Conservation (phyloP, 805 yeast genomes). For the Lachancea cidri region DNA sequence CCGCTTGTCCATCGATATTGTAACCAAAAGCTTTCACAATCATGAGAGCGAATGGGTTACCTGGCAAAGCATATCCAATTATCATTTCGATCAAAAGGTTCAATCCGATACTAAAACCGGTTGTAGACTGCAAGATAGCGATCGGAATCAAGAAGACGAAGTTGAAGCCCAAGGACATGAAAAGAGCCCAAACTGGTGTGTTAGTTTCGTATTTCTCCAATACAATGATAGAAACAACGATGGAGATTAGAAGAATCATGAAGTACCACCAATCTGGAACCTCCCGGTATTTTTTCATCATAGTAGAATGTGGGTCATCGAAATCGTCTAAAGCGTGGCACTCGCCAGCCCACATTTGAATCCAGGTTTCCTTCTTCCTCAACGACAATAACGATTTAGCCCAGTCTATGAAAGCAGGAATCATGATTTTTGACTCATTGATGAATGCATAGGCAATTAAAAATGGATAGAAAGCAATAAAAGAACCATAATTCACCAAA, state of each 20-base stretch:
- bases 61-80: conserved; percentile 51
- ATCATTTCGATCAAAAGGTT: conserved; percentile 53
- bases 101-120: conserved; percentile 45
- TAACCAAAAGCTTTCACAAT: conserved; percentile 49
- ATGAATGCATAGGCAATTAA: conserved; percentile 44
- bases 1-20: conserved; percentile 61
- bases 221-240: conserved; percentile 36
- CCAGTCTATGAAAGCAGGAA: conserved; percentile 36
- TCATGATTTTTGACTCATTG: conserved; percentile 39
- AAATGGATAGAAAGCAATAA: conserved; percentile 52
- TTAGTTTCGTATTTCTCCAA: conserved; percentile 39
- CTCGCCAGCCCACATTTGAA: conserved; percentile 30
- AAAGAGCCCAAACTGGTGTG: conserved; percentile 58
- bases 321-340: conserved; percentile 23
- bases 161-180: conserved; percentile 48
- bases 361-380: conserved; percentile 14
- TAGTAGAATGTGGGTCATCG: conserved; percentile 51
- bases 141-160: conserved; percentile 48
- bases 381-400: conserved; percentile 10
- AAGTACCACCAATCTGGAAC: conserved; percentile 64
- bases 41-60: conserved; percentile 50
- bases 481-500: conserved; percentile 52
- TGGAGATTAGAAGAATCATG: conserved; percentile 39
- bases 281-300: conserved; percentile 53
- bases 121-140: conserved; percentile 42